Evolutionary conservation across 306 rosid species (phyloP).

Genomic region (Prunus kanzakura): DNA sequence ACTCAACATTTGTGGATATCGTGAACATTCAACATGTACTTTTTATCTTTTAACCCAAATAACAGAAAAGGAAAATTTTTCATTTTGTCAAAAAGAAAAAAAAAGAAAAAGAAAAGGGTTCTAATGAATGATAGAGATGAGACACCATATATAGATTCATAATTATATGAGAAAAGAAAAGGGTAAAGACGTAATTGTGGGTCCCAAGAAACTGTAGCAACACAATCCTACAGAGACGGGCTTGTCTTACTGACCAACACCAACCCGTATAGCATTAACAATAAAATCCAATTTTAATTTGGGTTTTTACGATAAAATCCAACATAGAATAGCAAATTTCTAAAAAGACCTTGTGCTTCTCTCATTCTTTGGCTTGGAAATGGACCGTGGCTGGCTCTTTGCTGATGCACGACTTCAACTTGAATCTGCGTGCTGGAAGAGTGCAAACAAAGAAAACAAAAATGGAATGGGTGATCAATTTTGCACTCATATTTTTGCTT

Average conservation of each 20-base stretch:
- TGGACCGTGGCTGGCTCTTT: too few relatives aligned
- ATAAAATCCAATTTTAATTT: background rate
- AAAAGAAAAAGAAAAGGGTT: too few relatives aligned
- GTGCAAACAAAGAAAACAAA: background rate
- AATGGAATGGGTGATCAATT: background rate
- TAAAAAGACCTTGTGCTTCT: background rate
- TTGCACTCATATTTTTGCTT: constrained; percentile 15
- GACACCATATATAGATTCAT: constrained; percentile 8
- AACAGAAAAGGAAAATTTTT: too few relatives aligned
- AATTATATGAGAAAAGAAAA: background rate
- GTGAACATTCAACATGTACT: too few relatives aligned
- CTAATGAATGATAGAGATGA: constrained; percentile 11
- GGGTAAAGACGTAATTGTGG: constrained; percentile 12
- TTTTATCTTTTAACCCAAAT: too few relatives aligned
- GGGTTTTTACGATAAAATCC: background rate
- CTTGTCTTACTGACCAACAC: constrained; percentile 18
- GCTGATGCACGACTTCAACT: too few relatives aligned
- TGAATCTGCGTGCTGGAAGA: background rate
- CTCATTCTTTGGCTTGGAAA: background rate
- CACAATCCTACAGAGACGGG: constrained; percentile 13
- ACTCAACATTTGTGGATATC: too few relatives aligned
- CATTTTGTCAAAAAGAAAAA: too few relatives aligned
- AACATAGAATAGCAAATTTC: background rate
- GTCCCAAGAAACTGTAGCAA: background rate
- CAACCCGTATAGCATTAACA: background rate